Percentiles rank a stretch among this genome's conserved stretches.
Evolutionary conservation across 495 filamentous ascomycete species (phyloP).

Genomic region (Penicillium canescens): DNA sequence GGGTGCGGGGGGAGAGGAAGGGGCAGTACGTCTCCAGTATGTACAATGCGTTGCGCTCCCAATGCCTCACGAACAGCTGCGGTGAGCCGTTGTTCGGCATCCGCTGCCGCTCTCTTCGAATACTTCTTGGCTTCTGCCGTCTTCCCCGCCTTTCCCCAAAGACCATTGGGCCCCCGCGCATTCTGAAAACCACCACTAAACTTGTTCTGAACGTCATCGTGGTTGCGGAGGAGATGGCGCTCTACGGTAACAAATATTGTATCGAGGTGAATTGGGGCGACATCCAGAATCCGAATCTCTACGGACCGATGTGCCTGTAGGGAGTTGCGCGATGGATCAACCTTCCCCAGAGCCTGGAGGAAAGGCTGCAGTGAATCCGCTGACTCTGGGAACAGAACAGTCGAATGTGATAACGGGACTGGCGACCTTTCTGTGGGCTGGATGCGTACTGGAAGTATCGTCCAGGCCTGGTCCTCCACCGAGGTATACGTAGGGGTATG

Average conservation of each 20-base stretch:
- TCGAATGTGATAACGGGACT: slow-evolving; percentile 70
- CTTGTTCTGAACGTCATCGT: slow-evolving; percentile 61
- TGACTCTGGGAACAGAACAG: slow-evolving; percentile 79
- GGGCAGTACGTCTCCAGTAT: slow-evolving; percentile 79
- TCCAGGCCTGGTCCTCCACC: slow-evolving; percentile 72
- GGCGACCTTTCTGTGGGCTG: slow-evolving; percentile 75
- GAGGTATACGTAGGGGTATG: slow-evolving; percentile 64
- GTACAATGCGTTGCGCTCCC: slow-evolving; percentile 68
- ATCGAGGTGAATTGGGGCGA: slow-evolving; percentile 75
- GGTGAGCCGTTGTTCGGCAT: slow-evolving; percentile 66
- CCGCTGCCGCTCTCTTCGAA: slow-evolving; percentile 34
- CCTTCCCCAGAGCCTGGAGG: slow-evolving; percentile 61
- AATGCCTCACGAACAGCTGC: slow-evolving; percentile 78
- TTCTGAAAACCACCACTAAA: slow-evolving; percentile 62
- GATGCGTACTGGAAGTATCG: slow-evolving; percentile 72
- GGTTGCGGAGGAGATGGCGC: slow-evolving; percentile 64
- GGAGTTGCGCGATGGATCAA: slow-evolving; percentile 53
- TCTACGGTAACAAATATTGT: slow-evolving; percentile 85
- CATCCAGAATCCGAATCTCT: slow-evolving; percentile 80
- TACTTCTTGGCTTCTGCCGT: slow-evolving; percentile 36
- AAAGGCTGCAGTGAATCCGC: slow-evolving; percentile 79
- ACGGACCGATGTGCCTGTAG: slow-evolving; percentile 59
- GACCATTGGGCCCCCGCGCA: slow-evolving; percentile 33
- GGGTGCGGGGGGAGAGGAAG: slow-evolving; percentile 84
- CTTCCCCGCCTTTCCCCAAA: slow-evolving; percentile 42